Base-by-base conservation (phyloP, 2,329 filamentous ascomycete genomes). In the Myrmaecium sp. region DNA sequence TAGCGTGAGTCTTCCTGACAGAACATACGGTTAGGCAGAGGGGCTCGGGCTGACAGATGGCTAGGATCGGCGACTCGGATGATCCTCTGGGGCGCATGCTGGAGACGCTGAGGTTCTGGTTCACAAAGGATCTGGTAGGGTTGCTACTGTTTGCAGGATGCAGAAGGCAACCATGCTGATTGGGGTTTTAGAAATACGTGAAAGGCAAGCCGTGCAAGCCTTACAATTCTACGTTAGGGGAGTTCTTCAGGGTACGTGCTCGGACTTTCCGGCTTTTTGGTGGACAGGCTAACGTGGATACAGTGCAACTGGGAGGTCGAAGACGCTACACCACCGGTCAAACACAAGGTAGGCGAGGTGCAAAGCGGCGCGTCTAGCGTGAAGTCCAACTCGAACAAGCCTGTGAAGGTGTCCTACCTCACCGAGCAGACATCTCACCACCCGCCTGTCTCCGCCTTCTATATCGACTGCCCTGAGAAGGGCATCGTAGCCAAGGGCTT, bases 171-270 rank as follows among this genome's bases (percentile, higher is more conserved):
- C 11, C 23, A 25, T 28, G 31, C 37, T 40, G 38, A 44, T 43
- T 24, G 23, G 14, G n/a, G 10, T 23, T 27, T 22, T 32, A 73
- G 67, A 98, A 98, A 69, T 98, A 95, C 46, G 81, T 91, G 50
- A 95, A 95, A 60, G 86, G 86, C 33, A 92, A 84, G 60, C 89
- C 89, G 22, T 95, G 86, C 71, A 98, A 98, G 56, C 89, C 89
- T 7, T 98, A 98, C 60, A 98, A 98, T 55, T 94, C 84, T 25
- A 84, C 83, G 18, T 58, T 98, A 26, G 89, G 89, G 36, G 89
- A 98, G 58, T 98, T 98, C 58, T 98, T 98, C 58, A 69, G 83
- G 57, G 80, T 84, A 60, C 44, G 72, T 31, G 17, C 13, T 15
- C 26, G 19, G 25, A 16, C 30, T n/a, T n/a, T 28, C 16, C 16